Evolutionary conservation across 352 stramenopile species (phyloP), one percentile per base, ranked within the genome.

Genomic region (Phytophthora tentaculata): DNA sequence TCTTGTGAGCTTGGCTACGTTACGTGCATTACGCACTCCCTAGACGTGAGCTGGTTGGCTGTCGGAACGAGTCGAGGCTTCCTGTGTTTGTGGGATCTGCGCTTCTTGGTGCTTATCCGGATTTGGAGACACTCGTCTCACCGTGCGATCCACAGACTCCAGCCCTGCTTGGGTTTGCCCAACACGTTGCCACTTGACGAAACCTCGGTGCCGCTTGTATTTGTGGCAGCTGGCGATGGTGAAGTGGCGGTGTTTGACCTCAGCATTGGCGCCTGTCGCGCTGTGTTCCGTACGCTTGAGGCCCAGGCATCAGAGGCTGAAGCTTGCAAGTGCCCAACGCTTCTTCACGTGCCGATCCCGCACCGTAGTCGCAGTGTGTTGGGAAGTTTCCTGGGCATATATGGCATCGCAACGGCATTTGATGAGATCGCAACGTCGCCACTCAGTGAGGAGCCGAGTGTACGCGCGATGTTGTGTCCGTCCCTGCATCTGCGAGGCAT

Each of bases 91-190:
- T 99, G 95, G 93, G 97, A 99, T 72, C 71, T 99, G 50, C 90
- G 97, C 17, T 99, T 98, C 81, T 85, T 98, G 41, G 76, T 97
- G 56, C 83, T 98, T 28, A 94, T 98, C 52, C 97, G 97, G 29
- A 89, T 99, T 14, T 99, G 96, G 97, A 83, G 95, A n/a, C 96
- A 99, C 77, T 98, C 92, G 45, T 96, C 91, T 17, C 84, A 95
- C 32, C 81, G 82, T 48, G 78, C 89, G 23, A 98, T 99, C 51
- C 94, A 97, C 60, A 76, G 88, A n/a, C 73, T 97, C 32, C 89
- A 95, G 71, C 87, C 88, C 5, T 96, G 87, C 52, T 69, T 94
- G 26, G 84, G 85, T 0, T 63, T 97, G 64, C 88, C 91, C 39
- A 88, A 96, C 67, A 89, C 85, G 44, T 61, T 94, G 51, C 71